Percentiles rank a stretch among this genome's conserved stretches.
Conservation (phyloP, 164 flowering plant species). For the Cinnamomum chago region DNA sequence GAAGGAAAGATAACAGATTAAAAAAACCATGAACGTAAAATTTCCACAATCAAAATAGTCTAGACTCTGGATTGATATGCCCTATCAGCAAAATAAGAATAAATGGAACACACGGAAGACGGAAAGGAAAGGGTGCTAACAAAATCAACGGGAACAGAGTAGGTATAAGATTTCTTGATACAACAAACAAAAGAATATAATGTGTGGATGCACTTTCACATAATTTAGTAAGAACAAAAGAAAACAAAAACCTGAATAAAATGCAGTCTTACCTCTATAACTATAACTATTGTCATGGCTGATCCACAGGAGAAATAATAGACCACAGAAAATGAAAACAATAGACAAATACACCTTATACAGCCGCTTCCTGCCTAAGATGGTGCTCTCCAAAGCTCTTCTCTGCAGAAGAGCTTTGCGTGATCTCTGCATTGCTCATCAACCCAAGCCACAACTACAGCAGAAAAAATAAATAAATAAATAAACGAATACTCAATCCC, state of each 20-base stretch:
- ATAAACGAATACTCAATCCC: not conserved
- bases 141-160: not conserved
- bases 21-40: not conserved
- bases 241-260: not conserved
- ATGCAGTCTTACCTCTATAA: slow-evolving; percentile 37
- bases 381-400: slow-evolving; percentile 52
- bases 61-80: too few species aligned
- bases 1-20: not conserved
- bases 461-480: not conserved
- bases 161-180: not conserved
- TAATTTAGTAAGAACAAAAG: not conserved
- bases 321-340: slow-evolving; percentile 64
- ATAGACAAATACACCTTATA: slow-evolving; percentile 64
- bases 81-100: too few species aligned
- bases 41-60: too few species aligned
- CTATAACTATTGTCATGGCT: slow-evolving; percentile 48
- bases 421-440: slow-evolving; percentile 95
- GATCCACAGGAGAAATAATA: slow-evolving; percentile 67
- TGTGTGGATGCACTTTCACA: not conserved
- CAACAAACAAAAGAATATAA: not conserved
- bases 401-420: slow-evolving; percentile 78
- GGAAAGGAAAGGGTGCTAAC: not conserved
- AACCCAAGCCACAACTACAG: slow-evolving; percentile 27
- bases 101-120: too few species aligned
- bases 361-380: slow-evolving; percentile 38